phyloP scores from a whole-genome alignment of 768 basidiomycete species.

The Auriscalpium orientale region DNA sequence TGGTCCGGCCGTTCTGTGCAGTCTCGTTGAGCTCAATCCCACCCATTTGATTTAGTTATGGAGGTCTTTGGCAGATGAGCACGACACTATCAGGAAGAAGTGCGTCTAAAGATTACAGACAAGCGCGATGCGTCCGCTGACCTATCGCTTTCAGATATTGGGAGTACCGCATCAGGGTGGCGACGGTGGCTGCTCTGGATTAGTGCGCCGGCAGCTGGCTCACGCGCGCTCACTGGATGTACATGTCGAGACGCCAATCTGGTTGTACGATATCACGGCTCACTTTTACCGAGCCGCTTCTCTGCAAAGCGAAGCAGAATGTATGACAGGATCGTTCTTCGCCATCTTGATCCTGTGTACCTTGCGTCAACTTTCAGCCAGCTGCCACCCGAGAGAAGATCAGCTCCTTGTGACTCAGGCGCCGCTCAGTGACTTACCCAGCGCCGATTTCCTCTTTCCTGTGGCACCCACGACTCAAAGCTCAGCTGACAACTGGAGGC shows the following conservation, averaged over 20 bases:
- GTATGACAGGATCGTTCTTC: neutral
- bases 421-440: no score
- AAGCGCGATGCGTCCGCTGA: slow-evolving; percentile 14
- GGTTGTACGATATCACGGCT: neutral
- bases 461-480: no score
- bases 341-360: neutral
- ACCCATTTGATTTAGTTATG: slow-evolving; percentile 43
- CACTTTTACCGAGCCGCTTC: neutral
- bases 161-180: slow-evolving; percentile 63
- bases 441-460: no score
- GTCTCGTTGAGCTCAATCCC: neutral
- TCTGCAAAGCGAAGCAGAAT: neutral
- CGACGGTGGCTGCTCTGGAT: slow-evolving; percentile 11
- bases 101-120: slow-evolving; percentile 23
- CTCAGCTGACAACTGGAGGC: no score
- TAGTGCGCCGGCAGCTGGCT: no score
- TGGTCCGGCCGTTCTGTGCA: neutral
- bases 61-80: slow-evolving; percentile 57
- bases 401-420: no score
- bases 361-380: no score
- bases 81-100: slow-evolving; percentile 75
- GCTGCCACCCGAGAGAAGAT: no score
- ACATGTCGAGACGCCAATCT: neutral
- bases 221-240: no score
- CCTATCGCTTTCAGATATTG: slow-evolving; percentile 48